Evolutionary conservation across 2,329 filamentous ascomycete genomes (phyloP), one percentile per base, ranked within the genome.

Genomic region (Pleurostoma richardsiae): DNA sequence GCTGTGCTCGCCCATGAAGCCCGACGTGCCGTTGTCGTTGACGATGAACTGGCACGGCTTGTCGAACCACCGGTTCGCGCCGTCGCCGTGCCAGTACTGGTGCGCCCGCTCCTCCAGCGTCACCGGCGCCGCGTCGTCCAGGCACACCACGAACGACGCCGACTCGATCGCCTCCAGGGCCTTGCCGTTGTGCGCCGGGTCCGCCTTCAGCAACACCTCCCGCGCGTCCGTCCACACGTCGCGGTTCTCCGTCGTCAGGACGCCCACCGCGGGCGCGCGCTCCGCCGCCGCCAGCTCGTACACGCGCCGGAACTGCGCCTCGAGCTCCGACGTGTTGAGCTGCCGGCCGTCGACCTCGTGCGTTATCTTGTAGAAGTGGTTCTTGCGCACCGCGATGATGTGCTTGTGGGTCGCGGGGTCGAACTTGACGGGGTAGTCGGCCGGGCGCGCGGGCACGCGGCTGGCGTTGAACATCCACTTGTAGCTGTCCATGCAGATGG

Each of bases 61-160:
- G 78, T 99, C 94, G 63, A 85, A 97, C 91, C 91, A 99, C 56
- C 94, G 83, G 76, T 99, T 99, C 57, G 82, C 76, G 48, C 94
- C 94, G 61, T 99, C 92, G 45, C 94, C 94, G 71, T 97, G 92
- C 95, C 94, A 99, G 80, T 96, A 99, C 67, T 90, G 86, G 69
- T 87, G 89, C 1, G 92, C 88, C 51, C 95, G 90, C 77, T 97
- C 94, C 73, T 96, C 91, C 11, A 96, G 82, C 1, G 94, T 99
- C 29, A 97, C 84, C 2, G 94, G 94, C 3, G 85, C 77, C 27
- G 91, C 89, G 60, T 96, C 90, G 63, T 99, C 94, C 5, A 99
- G 80, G 69, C 92, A 97, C 59, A 99, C 81, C 31, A 96, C 71
- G 64, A 99, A 99, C 0, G 91, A 89, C 8, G 90, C 80, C 2